Evolutionary conservation across 2,329 filamentous ascomycete genomes (phyloP).

Genomic region (Fonsecaea erecta): DNA sequence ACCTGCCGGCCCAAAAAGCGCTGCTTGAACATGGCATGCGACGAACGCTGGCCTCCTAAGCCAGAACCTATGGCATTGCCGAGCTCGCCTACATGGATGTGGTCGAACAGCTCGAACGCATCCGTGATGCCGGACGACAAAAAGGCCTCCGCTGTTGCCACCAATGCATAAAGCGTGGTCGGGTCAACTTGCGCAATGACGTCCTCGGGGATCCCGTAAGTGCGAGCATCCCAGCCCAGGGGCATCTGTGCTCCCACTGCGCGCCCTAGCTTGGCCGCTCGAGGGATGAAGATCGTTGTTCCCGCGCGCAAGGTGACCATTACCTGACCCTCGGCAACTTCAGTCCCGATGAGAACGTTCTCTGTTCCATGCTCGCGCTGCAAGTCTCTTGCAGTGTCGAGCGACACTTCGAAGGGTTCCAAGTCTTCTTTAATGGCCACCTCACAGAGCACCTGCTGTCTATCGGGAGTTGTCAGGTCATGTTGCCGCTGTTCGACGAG

Average conservation of each 20-base stretch:
- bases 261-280: conserved; percentile 42
- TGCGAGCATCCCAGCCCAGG: conserved; percentile 43
- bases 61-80: conserved; percentile 45
- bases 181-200: conserved; percentile 45
- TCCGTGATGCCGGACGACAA: conserved; percentile 44
- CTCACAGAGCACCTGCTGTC: no score
- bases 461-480: no score
- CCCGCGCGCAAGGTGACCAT: no score
- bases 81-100: conserved; percentile 46
- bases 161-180: conserved; percentile 43
- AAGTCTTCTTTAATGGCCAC: no score
- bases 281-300: conserved; percentile 31
- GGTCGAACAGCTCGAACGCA: conserved; percentile 40
- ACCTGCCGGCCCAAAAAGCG: conserved; percentile 41
- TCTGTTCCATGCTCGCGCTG: no score
- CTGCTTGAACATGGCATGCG: conserved; percentile 42
- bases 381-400: no score
- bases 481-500: no score
- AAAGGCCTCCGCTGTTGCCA: conserved; percentile 44
- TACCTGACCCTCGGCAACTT: conserved; percentile 38
- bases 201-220: conserved; percentile 46
- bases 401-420: no score
- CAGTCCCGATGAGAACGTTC: conserved; percentile 27
- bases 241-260: conserved; percentile 45
- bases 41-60: conserved; percentile 39